Percentiles rank a stretch among this genome's conserved stretches.
These are phyloP conservation scores for Neurospora sp. DNA, from an alignment of 495 filamentous ascomycete genomes.

Conservation along the genomic window DNA sequence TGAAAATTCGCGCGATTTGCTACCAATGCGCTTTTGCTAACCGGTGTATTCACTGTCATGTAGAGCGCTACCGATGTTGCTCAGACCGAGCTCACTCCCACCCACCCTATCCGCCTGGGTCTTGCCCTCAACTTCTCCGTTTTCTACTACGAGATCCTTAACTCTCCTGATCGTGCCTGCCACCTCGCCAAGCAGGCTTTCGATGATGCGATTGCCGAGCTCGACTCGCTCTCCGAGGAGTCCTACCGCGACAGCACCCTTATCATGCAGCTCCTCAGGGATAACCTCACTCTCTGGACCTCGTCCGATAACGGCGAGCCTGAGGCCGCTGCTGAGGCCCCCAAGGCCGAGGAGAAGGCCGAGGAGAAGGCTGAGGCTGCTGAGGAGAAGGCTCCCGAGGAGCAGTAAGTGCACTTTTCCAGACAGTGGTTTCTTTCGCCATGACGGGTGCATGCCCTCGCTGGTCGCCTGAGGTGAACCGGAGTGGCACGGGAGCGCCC, in stretches of 20 bases:
- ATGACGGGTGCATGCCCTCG: constrained; percentile 3
- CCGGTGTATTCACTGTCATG: background rate
- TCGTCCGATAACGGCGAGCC: constrained; percentile 85
- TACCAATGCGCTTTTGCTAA: background rate
- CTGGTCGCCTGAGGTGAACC: constrained; percentile 3
- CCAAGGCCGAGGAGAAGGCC: constrained; percentile 55
- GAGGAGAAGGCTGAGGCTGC: constrained; percentile 43
- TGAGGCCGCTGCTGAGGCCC: constrained; percentile 53
- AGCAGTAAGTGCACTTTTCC: constrained; percentile 15
- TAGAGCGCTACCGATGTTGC: constrained; percentile 97
- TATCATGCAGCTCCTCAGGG: constrained; percentile 99
- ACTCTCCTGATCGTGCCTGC: constrained; percentile 97
- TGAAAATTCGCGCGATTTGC: background rate
- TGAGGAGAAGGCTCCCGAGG: constrained; percentile 41
- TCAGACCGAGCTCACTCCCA: constrained; percentile 92
- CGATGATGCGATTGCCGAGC: constrained; percentile 97
- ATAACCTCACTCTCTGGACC: constrained; percentile 99
- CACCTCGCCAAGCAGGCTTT: constrained; percentile 99
- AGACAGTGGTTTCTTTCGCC: constrained; percentile 6
- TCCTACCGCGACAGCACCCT: constrained; percentile 99
- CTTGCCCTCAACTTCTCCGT: constrained; percentile 99
- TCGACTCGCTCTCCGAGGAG: constrained; percentile 96
- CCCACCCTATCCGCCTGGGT: constrained; percentile 96
- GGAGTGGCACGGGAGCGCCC: background rate
- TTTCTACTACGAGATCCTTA: constrained; percentile 99